Conservation (phyloP, 2,329 filamentous ascomycete genomes). For the Talaromyces sp. region DNA sequence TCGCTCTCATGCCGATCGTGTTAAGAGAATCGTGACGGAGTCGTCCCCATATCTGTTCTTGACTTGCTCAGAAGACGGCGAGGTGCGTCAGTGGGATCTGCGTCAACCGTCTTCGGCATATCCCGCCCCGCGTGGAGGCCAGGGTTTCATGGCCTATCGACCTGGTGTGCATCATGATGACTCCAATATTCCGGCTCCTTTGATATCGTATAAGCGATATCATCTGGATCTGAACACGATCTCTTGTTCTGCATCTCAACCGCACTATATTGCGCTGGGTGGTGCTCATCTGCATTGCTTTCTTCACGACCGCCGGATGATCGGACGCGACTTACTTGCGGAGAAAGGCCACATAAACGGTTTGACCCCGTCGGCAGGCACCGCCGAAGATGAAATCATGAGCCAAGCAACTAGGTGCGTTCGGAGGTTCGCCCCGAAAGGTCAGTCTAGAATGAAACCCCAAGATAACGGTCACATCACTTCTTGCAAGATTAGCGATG, state of each 20-base stretch:
- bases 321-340: constrained; percentile 52
- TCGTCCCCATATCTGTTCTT: constrained; percentile 63
- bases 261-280: constrained; percentile 64
- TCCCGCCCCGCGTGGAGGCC: constrained; percentile 45
- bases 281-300: constrained; percentile 66
- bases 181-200: constrained; percentile 54
- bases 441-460: constrained; percentile 45
- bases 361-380: constrained; percentile 38
- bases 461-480: constrained; percentile 60
- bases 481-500: constrained; percentile 65
- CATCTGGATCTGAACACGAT: constrained; percentile 62
- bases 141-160: constrained; percentile 41
- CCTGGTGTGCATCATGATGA: constrained; percentile 40
- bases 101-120: constrained; percentile 62
- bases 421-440: constrained; percentile 59
- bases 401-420: constrained; percentile 60
- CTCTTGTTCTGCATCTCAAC: constrained; percentile 61
- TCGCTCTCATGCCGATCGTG: constrained; percentile 59
- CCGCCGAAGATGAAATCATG: constrained; percentile 51
- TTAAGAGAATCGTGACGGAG: constrained; percentile 65
- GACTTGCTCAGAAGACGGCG: constrained; percentile 65
- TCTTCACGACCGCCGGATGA: constrained; percentile 63
- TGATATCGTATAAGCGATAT: constrained; percentile 63
- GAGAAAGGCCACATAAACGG: constrained; percentile 48
- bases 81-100: constrained; percentile 64